Evolutionary conservation across 2,329 filamentous ascomycete genomes (phyloP).

Genomic region (Ophiostoma sp.): DNA sequence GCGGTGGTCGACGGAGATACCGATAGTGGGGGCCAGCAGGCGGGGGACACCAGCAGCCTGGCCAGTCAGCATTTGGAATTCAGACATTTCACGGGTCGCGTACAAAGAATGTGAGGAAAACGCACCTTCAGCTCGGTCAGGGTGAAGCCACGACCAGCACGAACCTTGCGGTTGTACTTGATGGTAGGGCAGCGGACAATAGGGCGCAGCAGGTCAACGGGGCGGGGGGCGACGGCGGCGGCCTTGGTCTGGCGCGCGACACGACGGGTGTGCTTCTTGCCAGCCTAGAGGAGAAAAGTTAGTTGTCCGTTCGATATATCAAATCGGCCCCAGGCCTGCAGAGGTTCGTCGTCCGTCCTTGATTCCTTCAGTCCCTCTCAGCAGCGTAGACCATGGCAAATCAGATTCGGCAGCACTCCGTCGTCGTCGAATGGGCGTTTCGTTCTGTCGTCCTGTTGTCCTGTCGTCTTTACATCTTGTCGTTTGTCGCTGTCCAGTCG

Average conservation of each 20-base stretch:
- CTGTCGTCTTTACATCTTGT: not conserved
- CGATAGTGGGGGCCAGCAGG: constrained; percentile 90
- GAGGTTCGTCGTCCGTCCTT: not conserved
- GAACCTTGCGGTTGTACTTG: constrained; percentile 98
- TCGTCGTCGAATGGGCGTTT: not conserved
- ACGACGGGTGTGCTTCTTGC: constrained; percentile 90
- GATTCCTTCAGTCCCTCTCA: not conserved
- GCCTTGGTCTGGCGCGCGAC: constrained; percentile 91
- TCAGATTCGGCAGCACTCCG: not conserved
- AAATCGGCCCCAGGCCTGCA: too few species aligned
- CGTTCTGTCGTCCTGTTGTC: too few species aligned
- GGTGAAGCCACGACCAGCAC: constrained; percentile 95
- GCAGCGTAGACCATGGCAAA: not conserved
- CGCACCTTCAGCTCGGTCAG: constrained; percentile 95
- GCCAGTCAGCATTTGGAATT: constrained; percentile 7
- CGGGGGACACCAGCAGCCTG: constrained; percentile 93
- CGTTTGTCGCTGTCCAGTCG: not conserved
- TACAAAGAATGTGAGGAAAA: not conserved
- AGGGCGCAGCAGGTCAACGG: constrained; percentile 93
- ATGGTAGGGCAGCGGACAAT: constrained; percentile 95
- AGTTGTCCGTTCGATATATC: not conserved
- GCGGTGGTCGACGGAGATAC: constrained; percentile 93
- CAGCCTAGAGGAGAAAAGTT: constrained; percentile 57
- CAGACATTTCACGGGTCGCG: not conserved
- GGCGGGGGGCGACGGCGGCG: constrained; percentile 88